Conservation (phyloP, 305 asterid genomes). For the Fraxinus ornus region DNA sequence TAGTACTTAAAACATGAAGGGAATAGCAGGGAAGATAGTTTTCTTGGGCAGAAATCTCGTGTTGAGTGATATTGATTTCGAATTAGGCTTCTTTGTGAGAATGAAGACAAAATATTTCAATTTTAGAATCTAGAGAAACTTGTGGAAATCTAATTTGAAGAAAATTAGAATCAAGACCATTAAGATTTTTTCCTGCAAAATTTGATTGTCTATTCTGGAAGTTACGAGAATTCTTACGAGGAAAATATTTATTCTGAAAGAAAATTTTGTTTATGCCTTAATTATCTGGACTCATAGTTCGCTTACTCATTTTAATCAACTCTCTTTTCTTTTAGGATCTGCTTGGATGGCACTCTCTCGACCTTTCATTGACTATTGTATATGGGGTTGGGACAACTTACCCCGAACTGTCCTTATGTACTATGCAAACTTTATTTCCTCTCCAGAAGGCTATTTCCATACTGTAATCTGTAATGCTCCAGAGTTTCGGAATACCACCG, state of each 20-base stretch:
- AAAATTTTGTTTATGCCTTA: background rate
- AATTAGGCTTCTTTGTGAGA: background rate
- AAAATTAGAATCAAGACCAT: background rate
- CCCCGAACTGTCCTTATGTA: slow-evolving; percentile 96
- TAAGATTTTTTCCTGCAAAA: too few species aligned
- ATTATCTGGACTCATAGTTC: background rate
- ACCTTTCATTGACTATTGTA: slow-evolving; percentile 79
- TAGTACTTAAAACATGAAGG: background rate
- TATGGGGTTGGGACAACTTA: slow-evolving; percentile 98
- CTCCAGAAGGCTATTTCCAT: slow-evolving; percentile 98
- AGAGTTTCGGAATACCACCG: slow-evolving; percentile 83
- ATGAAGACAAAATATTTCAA: background rate
- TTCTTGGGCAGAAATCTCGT: background rate
- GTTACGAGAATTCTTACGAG: background rate
- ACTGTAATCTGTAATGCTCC: slow-evolving; percentile 81
- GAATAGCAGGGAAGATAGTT: background rate
- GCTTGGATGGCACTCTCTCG: slow-evolving; percentile 99
- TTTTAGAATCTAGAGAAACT: background rate
- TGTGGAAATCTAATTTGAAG: background rate
- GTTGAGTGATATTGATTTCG: background rate
- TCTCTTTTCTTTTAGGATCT: slow-evolving; percentile 57
- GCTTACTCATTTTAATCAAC: slow-evolving; percentile 15
- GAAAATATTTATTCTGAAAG: background rate
- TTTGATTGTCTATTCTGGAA: too few species aligned
- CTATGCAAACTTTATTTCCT: slow-evolving; percentile 90